Conservation (phyloP, 192 early-diverging fungal genomes). For the Phycomyces blakesleeanus region DNA sequence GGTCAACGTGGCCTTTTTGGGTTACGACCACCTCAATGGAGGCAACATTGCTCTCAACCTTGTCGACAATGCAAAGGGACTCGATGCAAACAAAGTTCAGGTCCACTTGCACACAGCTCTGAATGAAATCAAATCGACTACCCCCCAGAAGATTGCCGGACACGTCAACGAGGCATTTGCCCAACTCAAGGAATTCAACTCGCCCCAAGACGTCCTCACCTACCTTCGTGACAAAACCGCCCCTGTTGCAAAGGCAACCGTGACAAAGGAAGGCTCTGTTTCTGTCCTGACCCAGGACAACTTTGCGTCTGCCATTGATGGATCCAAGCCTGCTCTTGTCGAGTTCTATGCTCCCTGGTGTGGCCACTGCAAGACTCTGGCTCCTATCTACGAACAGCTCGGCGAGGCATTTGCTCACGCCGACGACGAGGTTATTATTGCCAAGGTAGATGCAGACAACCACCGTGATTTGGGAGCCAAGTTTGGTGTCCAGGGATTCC, state of each 20-base stretch:
- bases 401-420: slow-evolving; percentile 71
- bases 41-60: slow-evolving; percentile 25
- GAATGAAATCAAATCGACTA: slow-evolving; percentile 15
- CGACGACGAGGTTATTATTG: slow-evolving; percentile 78
- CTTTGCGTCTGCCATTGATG: slow-evolving; percentile 69
- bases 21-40: slow-evolving; percentile 34
- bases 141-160: slow-evolving; percentile 25
- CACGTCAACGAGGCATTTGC: slow-evolving; percentile 27
- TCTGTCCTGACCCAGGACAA: slow-evolving; percentile 49
- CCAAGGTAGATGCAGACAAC: slow-evolving; percentile 83
- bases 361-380: slow-evolving; percentile 79
- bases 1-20: slow-evolving; percentile 29
- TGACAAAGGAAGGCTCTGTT: slow-evolving; percentile 40
- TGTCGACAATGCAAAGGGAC: slow-evolving; percentile 27
- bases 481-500: slow-evolving; percentile 81
- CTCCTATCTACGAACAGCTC: slow-evolving; percentile 75
- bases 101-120: slow-evolving; percentile 4
- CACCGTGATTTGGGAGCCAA: slow-evolving; percentile 77
- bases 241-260: neutral
- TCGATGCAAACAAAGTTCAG: slow-evolving; percentile 32
- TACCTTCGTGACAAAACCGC: slow-evolving; percentile 20
- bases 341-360: slow-evolving; percentile 92
- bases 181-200: slow-evolving; percentile 33
- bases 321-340: slow-evolving; percentile 71
- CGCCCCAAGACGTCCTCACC: slow-evolving; percentile 19